These are phyloP conservation scores for Mesembryanthemum crystallinum DNA, from an alignment of 148 eudicot genomes.

Conservation along the genomic window DNA sequence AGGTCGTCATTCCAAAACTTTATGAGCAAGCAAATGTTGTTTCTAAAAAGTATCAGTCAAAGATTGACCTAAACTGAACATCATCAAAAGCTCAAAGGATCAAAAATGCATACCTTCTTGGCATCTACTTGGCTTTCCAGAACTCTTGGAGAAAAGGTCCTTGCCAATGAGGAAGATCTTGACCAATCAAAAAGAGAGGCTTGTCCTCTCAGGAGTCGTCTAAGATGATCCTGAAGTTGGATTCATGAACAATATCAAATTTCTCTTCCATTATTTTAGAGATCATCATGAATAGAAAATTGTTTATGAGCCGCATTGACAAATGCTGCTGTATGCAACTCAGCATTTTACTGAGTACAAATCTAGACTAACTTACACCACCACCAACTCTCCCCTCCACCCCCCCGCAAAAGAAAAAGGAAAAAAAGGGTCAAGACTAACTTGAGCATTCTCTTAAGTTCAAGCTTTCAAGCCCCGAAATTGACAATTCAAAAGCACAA, in stretches of 20 bases:
- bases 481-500: background rate
- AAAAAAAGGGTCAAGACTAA: background rate
- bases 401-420: too few relatives aligned
- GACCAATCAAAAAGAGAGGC: conserved; percentile 97
- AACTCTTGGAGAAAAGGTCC: conserved; percentile 91
- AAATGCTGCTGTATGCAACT: background rate
- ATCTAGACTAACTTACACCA: too few relatives aligned
- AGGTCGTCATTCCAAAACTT: too few relatives aligned
- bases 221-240: conserved; percentile 74
- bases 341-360: background rate
- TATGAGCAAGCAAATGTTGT: too few relatives aligned
- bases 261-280: background rate
- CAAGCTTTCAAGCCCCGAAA: background rate
- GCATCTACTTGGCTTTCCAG: conserved; percentile 98
- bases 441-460: background rate
- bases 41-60: too few relatives aligned
- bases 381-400: too few relatives aligned
- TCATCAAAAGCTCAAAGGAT: background rate
- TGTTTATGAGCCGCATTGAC: background rate
- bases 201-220: conserved; percentile 98
- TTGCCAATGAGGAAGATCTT: conserved; percentile 87
- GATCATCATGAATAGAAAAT: background rate
- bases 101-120: conserved; percentile 59
- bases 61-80: background rate
- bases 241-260: conserved; percentile 10